Evolutionary conservation across 768 basidiomycete genomes (phyloP), one percentile per base, ranked within the genome.

Genomic region (Tricholoma flavovirens): DNA sequence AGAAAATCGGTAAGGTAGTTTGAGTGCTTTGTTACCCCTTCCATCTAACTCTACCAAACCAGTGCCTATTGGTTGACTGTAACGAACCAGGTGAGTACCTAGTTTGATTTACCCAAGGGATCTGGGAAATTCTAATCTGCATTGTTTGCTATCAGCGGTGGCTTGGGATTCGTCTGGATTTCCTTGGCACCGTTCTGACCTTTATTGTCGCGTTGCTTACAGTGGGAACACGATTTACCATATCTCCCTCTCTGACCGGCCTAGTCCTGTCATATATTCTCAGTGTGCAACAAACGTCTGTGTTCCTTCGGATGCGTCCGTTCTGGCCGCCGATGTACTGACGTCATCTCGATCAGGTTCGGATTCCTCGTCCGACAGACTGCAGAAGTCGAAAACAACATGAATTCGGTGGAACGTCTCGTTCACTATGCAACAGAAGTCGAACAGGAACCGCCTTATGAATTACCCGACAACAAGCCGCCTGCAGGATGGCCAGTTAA

Each of bases 101-200:
- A n/a, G 43, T 43, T 21, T 8, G 21, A 26, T 10, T 11, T 40
- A 51, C 1, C 4, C 35, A 36, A 17, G 19, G 6, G 21, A 7
- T 19, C 40, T 26, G n/a, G 40, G 19, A 42, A 11, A 36, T 36
- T 1, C 43, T 51, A 32, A 79, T 29, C 8, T 22, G 36, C 12
- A 32, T 60, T 33, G 38, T 33, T 40, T 19, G 53, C 49, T 63
- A 58, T 21, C 59, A 84, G 82, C 78, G 88, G 51, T 94, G 90
- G 93, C 84, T 98, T 26, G 91, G 88, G 52, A 82, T 96, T 46
- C 84, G 94, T 4, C 78, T 97, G n/a, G 95, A 96, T 69, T 83
- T 88, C 61, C 78, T 97, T 22, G 93, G 94, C 17, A 62, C 75
- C 17, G 24, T 83, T 11, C 70, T 93, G 49, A 88, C 86, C 0